A percentile compares a stretch with the other conserved stretches of the same genome.
phyloP scores from a whole-genome alignment of 441 rosid species.

The Rhodomyrtus psidioides region DNA sequence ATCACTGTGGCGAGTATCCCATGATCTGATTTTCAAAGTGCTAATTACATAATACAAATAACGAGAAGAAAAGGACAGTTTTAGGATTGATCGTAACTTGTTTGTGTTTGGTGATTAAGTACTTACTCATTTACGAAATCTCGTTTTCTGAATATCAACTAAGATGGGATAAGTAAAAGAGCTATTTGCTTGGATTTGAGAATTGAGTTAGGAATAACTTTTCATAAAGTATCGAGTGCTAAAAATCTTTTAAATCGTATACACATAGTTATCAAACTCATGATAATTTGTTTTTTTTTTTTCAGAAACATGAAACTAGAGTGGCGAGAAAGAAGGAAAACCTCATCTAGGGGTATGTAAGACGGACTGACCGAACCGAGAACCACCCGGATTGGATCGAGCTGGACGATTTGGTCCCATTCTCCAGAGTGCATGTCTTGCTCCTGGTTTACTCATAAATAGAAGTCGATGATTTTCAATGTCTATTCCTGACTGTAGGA shows the following conservation, averaged over 20 bases:
- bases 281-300: not conserved
- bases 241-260: not conserved
- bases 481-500: too few relatives aligned
- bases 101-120: not conserved
- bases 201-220: not conserved
- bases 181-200: too few relatives aligned
- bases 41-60: not conserved
- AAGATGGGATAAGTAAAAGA: not conserved
- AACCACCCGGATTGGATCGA: too few relatives aligned
- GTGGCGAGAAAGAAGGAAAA: too few relatives aligned
- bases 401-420: too few relatives aligned
- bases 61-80: not conserved
- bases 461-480: too few relatives aligned
- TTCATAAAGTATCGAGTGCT: not conserved
- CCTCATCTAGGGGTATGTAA: too few relatives aligned
- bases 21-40: not conserved
- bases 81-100: not conserved
- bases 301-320: not conserved
- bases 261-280: not conserved
- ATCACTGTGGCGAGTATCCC: not conserved
- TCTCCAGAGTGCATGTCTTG: too few relatives aligned
- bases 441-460: too few relatives aligned
- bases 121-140: not conserved
- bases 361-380: fast-evolving
- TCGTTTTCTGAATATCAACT: not conserved